Conservation (phyloP, 768 basidiomycete genomes). For the Boletellus sp. region DNA sequence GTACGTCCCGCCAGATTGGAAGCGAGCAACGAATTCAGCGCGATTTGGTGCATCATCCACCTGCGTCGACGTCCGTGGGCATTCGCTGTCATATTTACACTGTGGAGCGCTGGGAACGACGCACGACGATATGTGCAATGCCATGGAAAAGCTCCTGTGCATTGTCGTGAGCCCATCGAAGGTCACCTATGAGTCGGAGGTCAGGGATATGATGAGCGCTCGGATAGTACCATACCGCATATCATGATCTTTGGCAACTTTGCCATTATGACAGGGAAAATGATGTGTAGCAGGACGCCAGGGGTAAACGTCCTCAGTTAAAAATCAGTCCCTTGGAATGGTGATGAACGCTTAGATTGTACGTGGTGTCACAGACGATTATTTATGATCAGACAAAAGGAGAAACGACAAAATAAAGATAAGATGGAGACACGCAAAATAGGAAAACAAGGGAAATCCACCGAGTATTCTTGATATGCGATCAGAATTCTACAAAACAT, state of each 20-base stretch:
- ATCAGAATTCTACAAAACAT: background rate
- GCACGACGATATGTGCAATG: slow-evolving; percentile 72
- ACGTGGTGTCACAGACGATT: no score
- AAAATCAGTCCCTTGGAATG: background rate
- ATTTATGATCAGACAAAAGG: background rate
- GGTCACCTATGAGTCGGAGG: slow-evolving; percentile 41
- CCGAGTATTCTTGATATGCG: background rate
- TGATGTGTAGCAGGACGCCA: no score
- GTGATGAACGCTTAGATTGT: no score
- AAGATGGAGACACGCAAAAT: background rate
- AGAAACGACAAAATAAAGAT: background rate
- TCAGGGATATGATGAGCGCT: background rate
- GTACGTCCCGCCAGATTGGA: slow-evolving; percentile 45
- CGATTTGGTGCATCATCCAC: slow-evolving; percentile 42
- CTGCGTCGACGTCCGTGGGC: slow-evolving; percentile 1
- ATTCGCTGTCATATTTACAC: no score
- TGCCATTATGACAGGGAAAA: background rate
- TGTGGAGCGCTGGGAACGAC: slow-evolving; percentile 28
- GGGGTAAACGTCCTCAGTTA: no score
- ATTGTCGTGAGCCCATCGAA: slow-evolving; percentile 78
- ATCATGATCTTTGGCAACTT: slow-evolving; percentile 29
- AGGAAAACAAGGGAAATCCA: background rate
- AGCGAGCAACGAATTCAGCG: slow-evolving; percentile 43
- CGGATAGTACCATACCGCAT: slow-evolving; percentile 20
- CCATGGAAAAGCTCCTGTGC: slow-evolving; percentile 55